phyloP scores from a whole-genome alignment of 257 asterid genomes.

The Phtheirospermum japonicum region DNA sequence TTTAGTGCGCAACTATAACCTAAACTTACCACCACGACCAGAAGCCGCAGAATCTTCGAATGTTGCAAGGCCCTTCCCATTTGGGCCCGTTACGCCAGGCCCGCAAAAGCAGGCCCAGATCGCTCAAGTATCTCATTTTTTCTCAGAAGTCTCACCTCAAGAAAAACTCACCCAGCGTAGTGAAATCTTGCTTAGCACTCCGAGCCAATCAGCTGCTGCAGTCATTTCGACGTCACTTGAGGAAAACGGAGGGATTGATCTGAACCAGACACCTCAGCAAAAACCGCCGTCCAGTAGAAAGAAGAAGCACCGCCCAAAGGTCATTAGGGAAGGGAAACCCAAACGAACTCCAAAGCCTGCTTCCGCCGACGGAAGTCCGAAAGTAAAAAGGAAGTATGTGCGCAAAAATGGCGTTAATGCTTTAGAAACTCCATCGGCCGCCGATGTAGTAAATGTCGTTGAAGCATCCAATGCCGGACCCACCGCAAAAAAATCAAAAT shows the following conservation, averaged over 20 bases:
- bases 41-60: conserved; percentile 44
- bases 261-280: conserved; percentile 65
- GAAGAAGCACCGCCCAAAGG: conserved; percentile 91
- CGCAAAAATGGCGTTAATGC: conserved; percentile 39
- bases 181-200: conserved; percentile 28
- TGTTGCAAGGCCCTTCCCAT: conserved; percentile 34
- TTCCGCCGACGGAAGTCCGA: conserved; percentile 36
- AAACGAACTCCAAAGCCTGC: conserved; percentile 56
- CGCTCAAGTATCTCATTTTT: conserved; percentile 33
- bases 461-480: conserved; percentile 34
- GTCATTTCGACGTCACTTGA: conserved; percentile 28
- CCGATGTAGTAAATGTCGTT: conserved; percentile 30
- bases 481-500: conserved; percentile 32
- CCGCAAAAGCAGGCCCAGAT: conserved; percentile 43
- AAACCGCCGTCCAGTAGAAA: conserved; percentile 60
- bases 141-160: conserved; percentile 30
- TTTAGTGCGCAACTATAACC: conserved; percentile 33
- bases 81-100: conserved; percentile 63
- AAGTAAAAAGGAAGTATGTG: conserved; percentile 64
- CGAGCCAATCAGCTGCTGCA: conserved; percentile 35
- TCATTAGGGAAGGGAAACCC: conserved; percentile 69
- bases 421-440: conserved; percentile 33
- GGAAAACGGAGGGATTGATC: conserved; percentile 56
- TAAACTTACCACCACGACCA: conserved; percentile 37
- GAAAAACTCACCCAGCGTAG: conserved; percentile 36